Evolutionary conservation across 2,329 filamentous ascomycete genomes (phyloP).

Genomic region (Incumbomyces lentus): DNA sequence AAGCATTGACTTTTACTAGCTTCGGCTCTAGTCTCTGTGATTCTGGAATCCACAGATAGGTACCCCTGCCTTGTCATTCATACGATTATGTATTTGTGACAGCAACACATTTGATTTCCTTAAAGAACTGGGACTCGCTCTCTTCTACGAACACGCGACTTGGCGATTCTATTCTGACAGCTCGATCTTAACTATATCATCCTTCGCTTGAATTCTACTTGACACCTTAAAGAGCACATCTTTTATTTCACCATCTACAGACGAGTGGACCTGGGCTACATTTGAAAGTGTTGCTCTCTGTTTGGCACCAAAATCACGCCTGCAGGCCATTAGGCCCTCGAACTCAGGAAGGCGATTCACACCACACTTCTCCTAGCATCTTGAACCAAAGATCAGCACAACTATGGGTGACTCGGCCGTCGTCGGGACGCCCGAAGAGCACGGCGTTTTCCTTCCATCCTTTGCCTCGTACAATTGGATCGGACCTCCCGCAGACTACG

Average conservation of each 20-base stretch:
- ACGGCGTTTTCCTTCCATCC: constrained; percentile 23
- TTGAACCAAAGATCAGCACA: not conserved
- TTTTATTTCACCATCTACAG: too few species aligned
- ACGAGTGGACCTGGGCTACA: too few species aligned
- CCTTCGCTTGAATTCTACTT: too few species aligned
- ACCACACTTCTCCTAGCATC: not conserved
- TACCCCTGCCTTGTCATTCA: not conserved
- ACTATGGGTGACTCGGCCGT: constrained; percentile 12
- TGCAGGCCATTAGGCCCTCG: too few species aligned
- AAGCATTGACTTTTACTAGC: not conserved
- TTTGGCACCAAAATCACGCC: too few species aligned
- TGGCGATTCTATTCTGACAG: too few species aligned
- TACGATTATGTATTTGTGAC: not conserved
- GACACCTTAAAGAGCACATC: too few species aligned
- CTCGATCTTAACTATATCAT: too few species aligned
- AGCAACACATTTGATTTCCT: not conserved
- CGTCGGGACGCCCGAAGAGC: constrained; percentile 5
- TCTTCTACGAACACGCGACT: too few species aligned
- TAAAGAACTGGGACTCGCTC: too few species aligned
- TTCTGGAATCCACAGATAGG: constrained; percentile 2
- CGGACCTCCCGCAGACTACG: constrained; percentile 35
- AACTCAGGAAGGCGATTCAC: not conserved
- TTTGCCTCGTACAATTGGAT: constrained; percentile 42
- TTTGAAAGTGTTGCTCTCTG: too few species aligned
- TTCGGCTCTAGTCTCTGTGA: not conserved